phyloP scores from a whole-genome alignment of 352 stramenopile species.

The Paralagenidium karlingii region DNA sequence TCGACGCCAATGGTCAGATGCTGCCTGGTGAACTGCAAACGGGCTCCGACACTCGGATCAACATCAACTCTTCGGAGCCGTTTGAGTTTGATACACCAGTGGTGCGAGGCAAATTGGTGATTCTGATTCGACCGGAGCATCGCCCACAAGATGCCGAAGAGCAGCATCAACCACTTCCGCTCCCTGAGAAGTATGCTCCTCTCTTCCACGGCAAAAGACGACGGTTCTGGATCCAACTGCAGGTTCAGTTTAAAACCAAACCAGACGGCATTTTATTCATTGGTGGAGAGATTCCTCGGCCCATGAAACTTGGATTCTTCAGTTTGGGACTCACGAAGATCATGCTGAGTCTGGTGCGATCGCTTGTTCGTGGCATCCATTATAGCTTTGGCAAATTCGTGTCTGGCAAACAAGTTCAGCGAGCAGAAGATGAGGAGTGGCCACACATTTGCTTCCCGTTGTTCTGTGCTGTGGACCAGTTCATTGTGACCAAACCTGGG shows the following conservation, averaged over 20 bases:
- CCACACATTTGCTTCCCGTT: slow-evolving; percentile 57
- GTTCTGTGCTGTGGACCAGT: slow-evolving; percentile 53
- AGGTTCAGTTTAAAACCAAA: slow-evolving; percentile 51
- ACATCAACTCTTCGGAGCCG: no score
- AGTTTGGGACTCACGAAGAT: slow-evolving; percentile 29
- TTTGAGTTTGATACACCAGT: no score
- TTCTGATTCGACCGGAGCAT: no score
- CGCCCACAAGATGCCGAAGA: no score
- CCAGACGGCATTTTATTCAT: slow-evolving; percentile 46
- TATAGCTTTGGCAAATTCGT: slow-evolving; percentile 31
- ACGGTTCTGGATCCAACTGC: slow-evolving; percentile 53
- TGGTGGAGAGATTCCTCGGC: slow-evolving; percentile 34
- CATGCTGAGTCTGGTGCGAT: slow-evolving; percentile 36
- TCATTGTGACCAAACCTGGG: slow-evolving; percentile 27
- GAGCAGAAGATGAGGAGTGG: slow-evolving; percentile 25
- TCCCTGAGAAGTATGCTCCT: no score
- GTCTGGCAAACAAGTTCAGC: slow-evolving; percentile 4
- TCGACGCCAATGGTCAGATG: no score
- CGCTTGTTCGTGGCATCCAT: slow-evolving; percentile 35
- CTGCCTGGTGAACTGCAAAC: no score
- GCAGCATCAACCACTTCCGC: no score
- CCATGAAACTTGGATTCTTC: slow-evolving; percentile 46
- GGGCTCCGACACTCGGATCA: no score
- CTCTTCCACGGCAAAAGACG: slow-evolving; percentile 32
- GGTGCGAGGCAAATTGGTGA: no score